phyloP scores from a whole-genome alignment of 768 basidiomycete genomes.

The Collybia nuda region DNA sequence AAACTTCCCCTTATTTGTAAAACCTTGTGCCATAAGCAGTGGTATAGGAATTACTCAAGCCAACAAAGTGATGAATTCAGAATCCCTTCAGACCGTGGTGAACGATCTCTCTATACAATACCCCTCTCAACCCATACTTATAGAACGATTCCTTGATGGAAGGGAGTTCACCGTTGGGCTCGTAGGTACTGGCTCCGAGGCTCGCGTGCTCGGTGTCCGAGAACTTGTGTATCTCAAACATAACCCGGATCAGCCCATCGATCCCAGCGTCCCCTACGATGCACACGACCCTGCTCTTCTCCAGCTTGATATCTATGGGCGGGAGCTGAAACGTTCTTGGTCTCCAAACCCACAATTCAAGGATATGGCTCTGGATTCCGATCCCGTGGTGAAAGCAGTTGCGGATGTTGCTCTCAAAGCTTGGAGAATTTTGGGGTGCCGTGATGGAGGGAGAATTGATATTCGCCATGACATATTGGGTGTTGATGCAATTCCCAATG shows the following conservation, averaged over 20 bases:
- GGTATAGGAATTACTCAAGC: conserved; percentile 18
- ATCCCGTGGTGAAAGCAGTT: conserved; percentile 9
- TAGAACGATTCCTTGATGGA: conserved; percentile 22
- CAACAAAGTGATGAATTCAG: conserved; percentile 15
- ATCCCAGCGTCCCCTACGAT: conserved; percentile 5
- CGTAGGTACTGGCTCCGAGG: conserved; percentile 19
- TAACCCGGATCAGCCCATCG: conserved; percentile 7
- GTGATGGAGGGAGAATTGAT: conserved; percentile 20
- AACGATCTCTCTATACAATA: conserved; percentile 8
- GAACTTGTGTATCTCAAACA: conserved; percentile 16
- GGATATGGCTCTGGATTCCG: conserved; percentile 7
- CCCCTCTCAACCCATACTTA: conserved; percentile 17
- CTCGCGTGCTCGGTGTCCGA: conserved; percentile 16
- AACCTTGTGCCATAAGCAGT: conserved; percentile 17
- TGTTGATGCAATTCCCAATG: conserved; percentile 7
- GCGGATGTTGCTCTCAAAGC: conserved; percentile 14
- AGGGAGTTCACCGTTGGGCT: conserved; percentile 24
- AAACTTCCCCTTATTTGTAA: conserved; percentile 21
- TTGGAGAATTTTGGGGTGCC: conserved; percentile 17
- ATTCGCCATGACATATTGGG: conserved; percentile 13
- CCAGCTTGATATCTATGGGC: conserved; percentile 18
- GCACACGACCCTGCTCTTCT: conserved; percentile 7
- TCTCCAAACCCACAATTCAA: conserved; percentile 11
- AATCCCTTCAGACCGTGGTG: conserved; percentile 11
- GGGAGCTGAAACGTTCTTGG: conserved; percentile 7